These are phyloP conservation scores for Cytidiella melzeri DNA, from an alignment of 768 basidiomycete genomes.

Conservation along the genomic window DNA sequence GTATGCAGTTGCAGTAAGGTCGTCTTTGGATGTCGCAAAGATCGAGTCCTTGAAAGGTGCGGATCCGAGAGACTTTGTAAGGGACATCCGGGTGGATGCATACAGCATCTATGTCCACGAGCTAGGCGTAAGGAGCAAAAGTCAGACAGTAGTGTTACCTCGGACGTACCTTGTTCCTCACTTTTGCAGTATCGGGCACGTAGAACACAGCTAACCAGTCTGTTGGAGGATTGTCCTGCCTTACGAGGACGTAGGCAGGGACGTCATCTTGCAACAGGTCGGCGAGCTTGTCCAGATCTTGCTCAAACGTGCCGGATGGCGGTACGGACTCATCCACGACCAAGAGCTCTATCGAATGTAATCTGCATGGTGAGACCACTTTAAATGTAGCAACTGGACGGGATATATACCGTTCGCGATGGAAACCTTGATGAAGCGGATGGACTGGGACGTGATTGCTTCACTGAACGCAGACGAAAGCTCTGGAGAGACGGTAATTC, in stretches of 20 bases:
- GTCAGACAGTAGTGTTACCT: too few species aligned
- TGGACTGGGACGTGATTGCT: constrained; percentile 41
- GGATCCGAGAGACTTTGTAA: constrained; percentile 72
- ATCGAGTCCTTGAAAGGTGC: constrained; percentile 63
- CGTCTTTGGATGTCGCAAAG: constrained; percentile 71
- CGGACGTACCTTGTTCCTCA: constrained; percentile 75
- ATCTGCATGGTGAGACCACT: constrained; percentile 21
- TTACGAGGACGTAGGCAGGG: constrained; percentile 74
- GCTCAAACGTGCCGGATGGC: constrained; percentile 44
- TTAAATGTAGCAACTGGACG: constrained; percentile 15
- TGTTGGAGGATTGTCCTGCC: constrained; percentile 49
- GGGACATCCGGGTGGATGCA: constrained; percentile 66
- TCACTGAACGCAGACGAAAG: constrained; percentile 53
- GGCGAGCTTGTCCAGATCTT: constrained; percentile 57
- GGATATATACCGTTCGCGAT: constrained; percentile 62
- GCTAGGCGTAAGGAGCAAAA: constrained; percentile 1
- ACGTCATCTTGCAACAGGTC: constrained; percentile 49
- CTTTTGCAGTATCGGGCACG: constrained; percentile 75
- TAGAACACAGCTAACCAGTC: constrained; percentile 77
- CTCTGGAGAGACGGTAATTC: constrained; percentile 57
- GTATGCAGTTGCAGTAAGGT: constrained; percentile 66
- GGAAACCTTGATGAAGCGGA: constrained; percentile 72
- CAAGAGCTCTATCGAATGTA: constrained; percentile 50
- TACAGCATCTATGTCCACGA: constrained; percentile 67
- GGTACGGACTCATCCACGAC: constrained; percentile 51